Base-by-base conservation (phyloP, 192 early-diverging fungal genomes). In the Coemansia sp. region DNA sequence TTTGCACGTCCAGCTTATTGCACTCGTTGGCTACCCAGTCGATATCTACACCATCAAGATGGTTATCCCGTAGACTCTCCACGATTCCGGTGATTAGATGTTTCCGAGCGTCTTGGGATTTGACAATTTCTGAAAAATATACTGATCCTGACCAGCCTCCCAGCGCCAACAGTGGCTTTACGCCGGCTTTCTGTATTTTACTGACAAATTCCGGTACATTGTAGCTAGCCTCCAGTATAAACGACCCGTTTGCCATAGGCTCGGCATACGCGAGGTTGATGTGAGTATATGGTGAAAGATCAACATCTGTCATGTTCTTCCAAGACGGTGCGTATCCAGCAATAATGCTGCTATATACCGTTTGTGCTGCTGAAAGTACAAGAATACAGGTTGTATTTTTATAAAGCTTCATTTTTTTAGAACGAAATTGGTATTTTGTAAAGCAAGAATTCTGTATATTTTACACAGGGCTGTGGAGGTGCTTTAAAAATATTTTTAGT, bases 131-230 rank as follows among this genome's bases (percentile, higher is more conserved):
- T 0, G 84, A 85, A 53, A 89, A 80, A 28, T 66, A 63, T 56
- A 79, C 63, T 2, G 87, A 88, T 21, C 87, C 86, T 20, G 81
- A 86, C 82, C 86, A 91, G 4, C 89, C 89, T 39, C 89, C 89
- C 37, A 89, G 73, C 0, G 86, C 82, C n/a, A 91, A 43, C 35
- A 88, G 55, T 9, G 85, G 81, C 14, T 74, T 78, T 21, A 57
- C 38, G 14, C 65, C 65, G 9, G 52, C 49, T 14, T 21, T n/a
- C n/a, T 81, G 62, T 9, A 67, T 41, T 20, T 57, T 54, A 11
- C 42, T 46, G 11, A 63, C 47, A 15, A 69, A 55, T 3, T 60
- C 49, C 8, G n/a, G 13, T 0, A 72, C 44, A 16, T 65, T 47
- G 30, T 62, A 62, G 46, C 70, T 63, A 0, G 58, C 48, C 0